Evolutionary conservation across 768 basidiomycete species (phyloP), one percentile per base, ranked within the genome.

Genomic region (Cubamyces lactineus): DNA sequence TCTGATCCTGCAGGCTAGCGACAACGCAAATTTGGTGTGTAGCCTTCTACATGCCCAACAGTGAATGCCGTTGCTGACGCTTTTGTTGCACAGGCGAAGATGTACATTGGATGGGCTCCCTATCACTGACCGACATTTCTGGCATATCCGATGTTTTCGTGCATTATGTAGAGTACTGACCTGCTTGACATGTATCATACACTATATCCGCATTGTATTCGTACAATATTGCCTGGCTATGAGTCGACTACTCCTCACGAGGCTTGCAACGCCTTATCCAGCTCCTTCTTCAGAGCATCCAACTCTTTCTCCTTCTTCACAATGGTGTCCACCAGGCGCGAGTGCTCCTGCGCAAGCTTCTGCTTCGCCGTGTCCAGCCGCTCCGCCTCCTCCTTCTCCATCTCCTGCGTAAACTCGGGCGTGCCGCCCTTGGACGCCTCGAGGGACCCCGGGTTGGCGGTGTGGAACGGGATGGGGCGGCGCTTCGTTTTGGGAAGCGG

Each of bases 41-140:
- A 23, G 2, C 45, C 43, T 45, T 13, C 21, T 5, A 3, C 17
- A 24, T 21, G 28, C 11, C 19, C 39, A 19, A 54, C 24, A 30
- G 9, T 53, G 3, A 24, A 28, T 43, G 34, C 24, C 24, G 49
- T 67, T 28, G 72, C 63, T 66, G 23, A 63, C 3, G 28, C 42
- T 15, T 30, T 28, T n/a, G 16, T 24, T 47, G 41, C 54, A 40
- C 69, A 96, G 94, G 83, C 83, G 13, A 87, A 83, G 71, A 97
- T 97, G 96, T 97, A 96, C 76, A 83, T 86, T 43, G 95, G 89
- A 13, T 96, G 94, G 92, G 88, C 87, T 26, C 77, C 90, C n/a
- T 92, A 89, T 87, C 82, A 90, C 72, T 94, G 58, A 67, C 23
- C 17, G 41, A 40, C 23, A 13, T 38, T 53, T 24, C 15, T 13